phyloP scores from a whole-genome alignment of 495 filamentous ascomycete species.

The Penicillium paradoxum region DNA sequence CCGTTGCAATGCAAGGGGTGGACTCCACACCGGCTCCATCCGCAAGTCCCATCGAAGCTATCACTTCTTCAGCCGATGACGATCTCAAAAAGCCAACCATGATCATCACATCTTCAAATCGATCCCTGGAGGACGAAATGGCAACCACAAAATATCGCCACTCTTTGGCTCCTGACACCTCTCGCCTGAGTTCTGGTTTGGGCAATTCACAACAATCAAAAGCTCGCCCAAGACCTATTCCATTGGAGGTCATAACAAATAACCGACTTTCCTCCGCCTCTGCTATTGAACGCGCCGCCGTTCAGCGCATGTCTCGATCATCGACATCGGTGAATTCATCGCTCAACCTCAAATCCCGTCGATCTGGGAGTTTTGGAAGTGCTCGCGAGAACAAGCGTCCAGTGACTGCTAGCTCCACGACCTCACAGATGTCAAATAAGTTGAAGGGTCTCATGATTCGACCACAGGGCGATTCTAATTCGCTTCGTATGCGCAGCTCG shows the following conservation, averaged over 20 bases:
- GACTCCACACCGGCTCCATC: constrained; percentile 22
- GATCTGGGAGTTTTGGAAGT: constrained; percentile 44
- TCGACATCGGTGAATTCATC: constrained; percentile 33
- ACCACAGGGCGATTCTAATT: constrained; percentile 37
- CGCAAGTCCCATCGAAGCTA: constrained; percentile 22
- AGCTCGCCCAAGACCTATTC: constrained; percentile 23
- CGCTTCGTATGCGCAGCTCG: constrained; percentile 40
- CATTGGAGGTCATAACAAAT: constrained; percentile 20
- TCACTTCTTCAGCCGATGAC: constrained; percentile 17
- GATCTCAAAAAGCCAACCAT: constrained; percentile 20
- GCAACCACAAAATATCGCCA: constrained; percentile 1
- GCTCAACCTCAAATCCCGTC: constrained; percentile 26
- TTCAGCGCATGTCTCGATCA: constrained; percentile 43
- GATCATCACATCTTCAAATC: constrained; percentile 6
- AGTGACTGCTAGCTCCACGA: constrained; percentile 49
- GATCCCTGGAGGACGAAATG: constrained; percentile 7
- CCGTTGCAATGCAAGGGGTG: constrained; percentile 29
- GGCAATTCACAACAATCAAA: constrained; percentile 34
- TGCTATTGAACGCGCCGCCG: constrained; percentile 43
- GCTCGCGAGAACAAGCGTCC: constrained; percentile 44
- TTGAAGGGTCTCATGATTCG: constrained; percentile 50
- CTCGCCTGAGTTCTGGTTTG: constrained; percentile 26
- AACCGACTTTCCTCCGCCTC: constrained; percentile 23
- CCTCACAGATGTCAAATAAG: constrained; percentile 49
- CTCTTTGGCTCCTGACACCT: constrained; percentile 5